These are phyloP conservation scores for Fusarium sp. DNA, from an alignment of 2,329 filamentous ascomycete species.

Conservation along the genomic window DNA sequence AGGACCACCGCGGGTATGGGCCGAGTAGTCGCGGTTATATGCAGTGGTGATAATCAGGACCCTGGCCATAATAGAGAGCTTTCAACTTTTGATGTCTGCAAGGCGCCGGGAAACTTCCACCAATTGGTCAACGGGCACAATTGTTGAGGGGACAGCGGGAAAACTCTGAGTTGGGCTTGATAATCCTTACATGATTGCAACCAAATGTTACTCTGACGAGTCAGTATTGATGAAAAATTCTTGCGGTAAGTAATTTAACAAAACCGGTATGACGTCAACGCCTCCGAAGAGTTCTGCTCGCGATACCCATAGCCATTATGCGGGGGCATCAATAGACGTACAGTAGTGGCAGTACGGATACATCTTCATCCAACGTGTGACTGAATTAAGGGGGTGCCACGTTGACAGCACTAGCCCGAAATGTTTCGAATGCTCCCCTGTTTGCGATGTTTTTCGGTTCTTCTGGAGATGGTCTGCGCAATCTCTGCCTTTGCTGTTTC, in stretches of 20 bases:
- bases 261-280: slow-evolving; percentile 42
- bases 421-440: slow-evolving; percentile 10
- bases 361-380: slow-evolving; percentile 30
- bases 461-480: slow-evolving; percentile 15
- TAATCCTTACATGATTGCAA: not conserved
- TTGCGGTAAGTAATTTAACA: not conserved
- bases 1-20: slow-evolving; percentile 23
- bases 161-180: not conserved
- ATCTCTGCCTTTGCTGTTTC: slow-evolving; percentile 36
- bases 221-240: slow-evolving; percentile 2
- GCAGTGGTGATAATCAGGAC: slow-evolving; percentile 18
- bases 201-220: not conserved
- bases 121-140: slow-evolving; percentile 16
- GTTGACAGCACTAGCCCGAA: slow-evolving; percentile 38
- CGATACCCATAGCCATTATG: slow-evolving; percentile 29
- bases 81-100: slow-evolving; percentile 4
- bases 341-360: slow-evolving; percentile 27
- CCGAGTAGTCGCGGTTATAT: slow-evolving; percentile 23
- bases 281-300: slow-evolving; percentile 33
- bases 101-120: slow-evolving; percentile 30
- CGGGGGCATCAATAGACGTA: slow-evolving; percentile 25
- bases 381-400: slow-evolving; percentile 41
- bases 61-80: slow-evolving; percentile 23
- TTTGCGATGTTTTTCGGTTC: slow-evolving; percentile 14
- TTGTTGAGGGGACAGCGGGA: slow-evolving; percentile 1